Evolutionary conservation across 116 monocot genomes (phyloP), one percentile per base, ranked within the genome.

Genomic region (Posidonia oceanica): DNA sequence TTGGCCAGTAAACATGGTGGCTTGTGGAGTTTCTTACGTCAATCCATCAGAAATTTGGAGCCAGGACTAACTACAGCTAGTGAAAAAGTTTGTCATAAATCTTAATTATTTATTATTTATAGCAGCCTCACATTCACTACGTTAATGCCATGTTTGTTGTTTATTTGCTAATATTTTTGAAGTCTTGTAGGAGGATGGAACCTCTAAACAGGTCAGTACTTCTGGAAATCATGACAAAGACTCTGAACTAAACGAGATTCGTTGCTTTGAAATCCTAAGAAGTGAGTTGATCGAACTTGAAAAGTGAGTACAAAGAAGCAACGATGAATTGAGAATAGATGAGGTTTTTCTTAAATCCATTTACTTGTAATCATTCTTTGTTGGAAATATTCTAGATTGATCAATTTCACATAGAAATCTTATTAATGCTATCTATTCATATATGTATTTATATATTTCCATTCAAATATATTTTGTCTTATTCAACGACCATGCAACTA

Each of bases 241-340:
- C 20, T 71, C 64, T 17, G 87, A 82, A 69, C 61, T 68, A 36
- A 79, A 75, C 72, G 91, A 86, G 77, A 88, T 86, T 41, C 76
- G 58, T 56, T 85, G 94, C 18, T 87, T 94, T 77, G 94, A 90
- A 74, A 74, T 80, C 59, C 67, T 94, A 44, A 90, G 86, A 64
- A 67, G 54, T 75, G 91, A 94, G 68, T 75, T 94, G 58, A 88
- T 90, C 70, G 88, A 94, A 67, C 91, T 94, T 71, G 94, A 90
- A 70, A 85, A 79, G 68, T 79, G 88, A 74, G 91, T 94, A 10
- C 94, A 88, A 77, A 86, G 70, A 81, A 90, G 83, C 80, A 77
- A 88, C 51, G 61, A 79, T 78, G 76, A 75, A 65, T 17, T 82
- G 61, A 73, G 80, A 44, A 65, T 73, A 70, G 74, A 79, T 41